Evolutionary conservation across 73 alveolate species (phyloP).

Genomic region (Paramecium sonneborni): DNA sequence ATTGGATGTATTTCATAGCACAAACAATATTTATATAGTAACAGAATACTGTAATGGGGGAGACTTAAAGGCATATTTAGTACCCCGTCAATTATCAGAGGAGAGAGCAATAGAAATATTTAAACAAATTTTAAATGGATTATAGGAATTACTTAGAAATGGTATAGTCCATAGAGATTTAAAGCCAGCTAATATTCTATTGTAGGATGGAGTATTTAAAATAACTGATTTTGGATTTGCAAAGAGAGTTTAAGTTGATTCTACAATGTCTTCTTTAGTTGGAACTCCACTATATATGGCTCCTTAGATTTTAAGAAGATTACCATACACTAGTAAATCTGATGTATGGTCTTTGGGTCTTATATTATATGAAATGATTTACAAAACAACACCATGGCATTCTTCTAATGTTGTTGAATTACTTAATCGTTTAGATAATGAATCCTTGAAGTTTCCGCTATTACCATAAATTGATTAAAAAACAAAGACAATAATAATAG

Average conservation of each 20-base stretch:
- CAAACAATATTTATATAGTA: constrained; percentile 54
- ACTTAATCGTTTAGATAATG: constrained; percentile 9
- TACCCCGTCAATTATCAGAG: constrained; percentile 1
- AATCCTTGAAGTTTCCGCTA: constrained; percentile 45
- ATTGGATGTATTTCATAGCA: constrained; percentile 63
- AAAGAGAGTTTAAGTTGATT: constrained; percentile 40
- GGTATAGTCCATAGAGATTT: constrained; percentile 67
- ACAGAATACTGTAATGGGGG: constrained; percentile 68
- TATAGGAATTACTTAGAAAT: constrained; percentile 45
- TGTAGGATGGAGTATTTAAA: constrained; percentile 58
- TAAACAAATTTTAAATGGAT: constrained; percentile 53
- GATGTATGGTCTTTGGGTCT: constrained; percentile 89
- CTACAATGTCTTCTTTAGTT: constrained; percentile 73
- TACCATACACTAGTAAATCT: constrained; percentile 78
- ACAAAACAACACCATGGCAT: constrained; percentile 81
- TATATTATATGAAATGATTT: constrained; percentile 84
- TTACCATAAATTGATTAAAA: background rate
- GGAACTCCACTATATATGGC: constrained; percentile 91
- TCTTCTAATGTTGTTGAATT: constrained; percentile 66
- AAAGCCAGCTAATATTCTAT: constrained; percentile 61
- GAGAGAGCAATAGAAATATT: constrained; percentile 18
- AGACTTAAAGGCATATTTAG: constrained; percentile 51
- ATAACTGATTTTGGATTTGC: constrained; percentile 72
- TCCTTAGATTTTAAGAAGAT: constrained; percentile 79
- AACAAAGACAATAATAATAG: background rate